Percentiles rank a stretch among this genome's conserved stretches.
These are phyloP conservation scores for Sporobolus alterniflorus DNA, from an alignment of 202 grass and related monocot species.

Conservation along the genomic window DNA sequence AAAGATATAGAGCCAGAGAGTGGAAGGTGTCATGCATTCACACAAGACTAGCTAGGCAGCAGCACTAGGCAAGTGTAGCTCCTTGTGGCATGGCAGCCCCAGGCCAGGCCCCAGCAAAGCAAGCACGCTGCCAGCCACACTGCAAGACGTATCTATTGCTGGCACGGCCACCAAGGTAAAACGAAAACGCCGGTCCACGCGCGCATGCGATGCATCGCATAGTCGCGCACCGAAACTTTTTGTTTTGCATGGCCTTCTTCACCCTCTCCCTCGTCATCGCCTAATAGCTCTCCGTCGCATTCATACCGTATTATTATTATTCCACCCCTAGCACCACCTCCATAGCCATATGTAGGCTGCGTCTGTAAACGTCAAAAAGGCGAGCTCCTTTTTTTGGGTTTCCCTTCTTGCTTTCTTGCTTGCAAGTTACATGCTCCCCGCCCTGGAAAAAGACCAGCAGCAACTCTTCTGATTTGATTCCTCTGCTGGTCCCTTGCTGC, in stretches of 20 bases:
- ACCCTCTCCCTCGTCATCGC: not conserved
- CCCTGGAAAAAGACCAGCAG: not conserved
- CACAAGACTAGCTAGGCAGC: not conserved
- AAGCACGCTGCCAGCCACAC: not conserved
- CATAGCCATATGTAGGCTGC: conserved; percentile 33
- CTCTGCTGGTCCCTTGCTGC: not conserved
- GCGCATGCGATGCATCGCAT: conserved; percentile 20
- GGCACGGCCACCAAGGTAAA: conserved; percentile 48
- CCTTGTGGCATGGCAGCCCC: not conserved
- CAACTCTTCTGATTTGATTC: not conserved
- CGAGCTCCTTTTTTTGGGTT: not conserved
- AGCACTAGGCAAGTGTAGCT: not conserved
- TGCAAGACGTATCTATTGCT: conserved; percentile 46
- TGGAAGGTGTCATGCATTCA: not conserved
- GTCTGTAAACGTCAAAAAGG: conserved; percentile 41
- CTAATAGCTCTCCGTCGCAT: conserved; percentile 4
- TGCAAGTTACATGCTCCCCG: conserved; percentile 31
- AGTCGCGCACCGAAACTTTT: conserved; percentile 37
- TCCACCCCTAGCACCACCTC: not conserved
- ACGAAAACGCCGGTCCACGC: conserved; percentile 37
- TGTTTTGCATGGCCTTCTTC: not conserved
- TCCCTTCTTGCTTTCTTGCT: conserved; percentile 15
- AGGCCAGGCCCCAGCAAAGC: not conserved
- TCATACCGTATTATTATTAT: too few species aligned
- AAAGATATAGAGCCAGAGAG: not conserved